Conservation (phyloP, 164 flowering plant genomes). For the Macadamia integrifolia region DNA sequence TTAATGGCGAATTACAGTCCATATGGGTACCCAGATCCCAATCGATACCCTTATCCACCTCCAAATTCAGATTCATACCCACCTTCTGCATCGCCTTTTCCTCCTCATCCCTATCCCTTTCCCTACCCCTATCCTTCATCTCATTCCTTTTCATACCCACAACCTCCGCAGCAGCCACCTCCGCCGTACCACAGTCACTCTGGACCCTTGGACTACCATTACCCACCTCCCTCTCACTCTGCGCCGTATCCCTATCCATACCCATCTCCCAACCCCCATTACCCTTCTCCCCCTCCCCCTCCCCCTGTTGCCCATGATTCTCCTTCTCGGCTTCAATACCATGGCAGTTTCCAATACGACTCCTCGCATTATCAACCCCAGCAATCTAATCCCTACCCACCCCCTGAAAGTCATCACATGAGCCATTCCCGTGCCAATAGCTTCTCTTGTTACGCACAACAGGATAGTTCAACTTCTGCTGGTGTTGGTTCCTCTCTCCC, state of each 20-base stretch:
- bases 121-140: conserved; percentile 6
- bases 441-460: conserved; percentile 30
- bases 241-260: conserved; percentile 25
- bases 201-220: conserved; percentile 18
- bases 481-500: background rate
- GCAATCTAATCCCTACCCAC: conserved; percentile 21
- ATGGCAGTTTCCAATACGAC: conserved; percentile 39
- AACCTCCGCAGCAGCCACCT: conserved; percentile 7
- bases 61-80: conserved; percentile 16
- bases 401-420: conserved; percentile 18
- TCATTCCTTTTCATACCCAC: conserved; percentile 14
- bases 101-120: conserved; percentile 7
- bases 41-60: conserved; percentile 30
- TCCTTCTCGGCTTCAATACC: conserved; percentile 29
- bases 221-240: conserved; percentile 15
- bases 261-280: conserved; percentile 5
- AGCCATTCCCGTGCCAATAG: conserved; percentile 29
- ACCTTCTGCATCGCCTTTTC: conserved; percentile 21
- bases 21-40: conserved; percentile 27
- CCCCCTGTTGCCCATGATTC: conserved; percentile 11
- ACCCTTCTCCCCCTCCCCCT: background rate
- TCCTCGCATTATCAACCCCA: conserved; percentile 28
- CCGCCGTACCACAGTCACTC: conserved; percentile 15
- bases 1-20: conserved; percentile 31
- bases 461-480: conserved; percentile 25